phyloP scores from a whole-genome alignment of 805 yeast species.

The Sugiyamaella lignohabitans region DNA sequence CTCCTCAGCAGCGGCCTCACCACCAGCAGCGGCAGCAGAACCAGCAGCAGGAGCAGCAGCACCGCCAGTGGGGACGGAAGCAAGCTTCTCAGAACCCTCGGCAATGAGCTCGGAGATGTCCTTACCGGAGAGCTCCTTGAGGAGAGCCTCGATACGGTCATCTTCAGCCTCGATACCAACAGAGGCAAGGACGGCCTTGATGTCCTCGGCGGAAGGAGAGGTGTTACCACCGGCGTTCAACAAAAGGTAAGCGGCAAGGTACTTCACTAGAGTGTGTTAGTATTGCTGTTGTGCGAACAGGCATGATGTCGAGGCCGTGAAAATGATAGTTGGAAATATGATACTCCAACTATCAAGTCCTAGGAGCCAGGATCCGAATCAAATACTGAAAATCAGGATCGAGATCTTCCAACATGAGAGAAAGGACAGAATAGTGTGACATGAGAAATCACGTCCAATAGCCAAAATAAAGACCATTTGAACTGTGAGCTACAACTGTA shows the following conservation, averaged over 20 bases:
- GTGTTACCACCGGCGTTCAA: conserved; percentile 95
- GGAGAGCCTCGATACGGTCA: conserved; percentile 71
- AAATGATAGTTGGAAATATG: not conserved
- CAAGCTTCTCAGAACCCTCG: conserved; percentile 93
- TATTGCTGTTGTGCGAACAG: conserved; percentile 21
- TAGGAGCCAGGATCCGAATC: too few relatives aligned
- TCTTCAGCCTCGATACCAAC: conserved; percentile 96
- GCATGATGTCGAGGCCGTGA: too few relatives aligned
- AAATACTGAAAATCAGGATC: not conserved
- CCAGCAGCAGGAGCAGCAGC: conserved; percentile 79
- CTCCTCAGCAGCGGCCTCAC: conserved; percentile 63
- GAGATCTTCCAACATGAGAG: not conserved
- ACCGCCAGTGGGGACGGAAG: conserved; percentile 97
- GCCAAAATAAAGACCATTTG: too few relatives aligned
- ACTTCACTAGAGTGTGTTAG: conserved; percentile 62
- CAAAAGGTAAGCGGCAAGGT: conserved; percentile 99
- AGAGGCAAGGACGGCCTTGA: conserved; percentile 80
- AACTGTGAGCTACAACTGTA: not conserved
- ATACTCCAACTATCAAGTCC: not conserved
- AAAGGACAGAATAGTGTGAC: too few relatives aligned
- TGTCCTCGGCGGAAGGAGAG: conserved; percentile 88
- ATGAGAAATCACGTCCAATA: too few relatives aligned
- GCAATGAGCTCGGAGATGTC: conserved; percentile 81
- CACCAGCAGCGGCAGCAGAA: conserved; percentile 66
- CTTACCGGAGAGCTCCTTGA: conserved; percentile 91